A percentile compares a stretch with the other conserved stretches of the same genome.
Evolutionary conservation across 805 yeast species (phyloP).

Genomic region (Debaryomyces castellii): DNA sequence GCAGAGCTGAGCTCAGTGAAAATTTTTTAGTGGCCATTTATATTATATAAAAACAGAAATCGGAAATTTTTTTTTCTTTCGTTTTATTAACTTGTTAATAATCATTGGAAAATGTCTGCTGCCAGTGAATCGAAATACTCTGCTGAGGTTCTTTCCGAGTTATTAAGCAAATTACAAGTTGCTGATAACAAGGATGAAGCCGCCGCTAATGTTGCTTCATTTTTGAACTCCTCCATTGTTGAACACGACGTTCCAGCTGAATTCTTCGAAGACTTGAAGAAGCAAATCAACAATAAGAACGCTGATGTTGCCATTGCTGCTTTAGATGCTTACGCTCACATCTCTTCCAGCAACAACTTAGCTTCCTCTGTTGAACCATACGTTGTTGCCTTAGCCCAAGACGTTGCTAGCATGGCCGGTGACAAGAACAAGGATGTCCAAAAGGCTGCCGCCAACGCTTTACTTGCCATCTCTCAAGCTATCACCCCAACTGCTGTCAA

Average conservation of each 20-base stretch:
- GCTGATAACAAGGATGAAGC: constrained; percentile 88
- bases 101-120: constrained; percentile 44
- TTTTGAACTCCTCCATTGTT: constrained; percentile 94
- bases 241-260: constrained; percentile 96
- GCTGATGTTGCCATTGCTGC: constrained; percentile 66
- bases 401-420: constrained; percentile 77
- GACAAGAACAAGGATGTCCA: constrained; percentile 82
- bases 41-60: constrained; percentile 1
- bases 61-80: constrained; percentile 7
- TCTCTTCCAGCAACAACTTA: constrained; percentile 75
- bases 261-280: constrained; percentile 76
- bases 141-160: constrained; percentile 85
- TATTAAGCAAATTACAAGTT: constrained; percentile 87
- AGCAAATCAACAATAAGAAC: constrained; percentile 77
- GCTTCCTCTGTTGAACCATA: constrained; percentile 95
- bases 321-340: constrained; percentile 78
- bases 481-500: constrained; percentile 93
- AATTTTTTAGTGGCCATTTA: constrained; percentile 2
- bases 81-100: constrained; percentile 1
- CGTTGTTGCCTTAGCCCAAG: constrained; percentile 74
- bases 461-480: constrained; percentile 73
- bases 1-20: constrained; percentile 7
- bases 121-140: constrained; percentile 61
- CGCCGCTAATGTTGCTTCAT: constrained; percentile 86
- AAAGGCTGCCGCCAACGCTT: constrained; percentile 72